These are phyloP conservation scores for Vitis riparia DNA, from an alignment of 164 flowering plant genomes.

Conservation along the genomic window DNA sequence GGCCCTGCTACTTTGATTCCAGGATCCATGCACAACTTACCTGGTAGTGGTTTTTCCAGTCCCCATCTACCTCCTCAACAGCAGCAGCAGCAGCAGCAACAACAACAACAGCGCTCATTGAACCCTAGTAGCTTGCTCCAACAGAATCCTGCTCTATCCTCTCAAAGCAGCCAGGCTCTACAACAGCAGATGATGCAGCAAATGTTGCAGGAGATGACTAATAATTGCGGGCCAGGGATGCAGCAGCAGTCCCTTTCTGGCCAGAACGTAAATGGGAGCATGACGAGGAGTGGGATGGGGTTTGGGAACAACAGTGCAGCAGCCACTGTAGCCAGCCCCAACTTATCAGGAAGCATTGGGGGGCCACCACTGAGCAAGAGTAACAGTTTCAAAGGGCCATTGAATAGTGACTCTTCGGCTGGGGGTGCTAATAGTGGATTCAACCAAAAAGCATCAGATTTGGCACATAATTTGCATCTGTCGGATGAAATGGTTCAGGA, in stretches of 20 bases:
- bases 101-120: constrained; percentile 33
- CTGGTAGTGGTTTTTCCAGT: constrained; percentile 46
- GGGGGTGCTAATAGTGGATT: constrained; percentile 42
- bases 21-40: constrained; percentile 42
- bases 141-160: constrained; percentile 39
- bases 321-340: constrained; percentile 21
- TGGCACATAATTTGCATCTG: constrained; percentile 52
- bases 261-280: constrained; percentile 34
- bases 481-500: constrained; percentile 62
- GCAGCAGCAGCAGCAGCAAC: constrained; percentile 30
- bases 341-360: constrained; percentile 20
- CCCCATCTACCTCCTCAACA: constrained; percentile 31
- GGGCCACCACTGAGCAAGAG: constrained; percentile 46
- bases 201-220: constrained; percentile 68
- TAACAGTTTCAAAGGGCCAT: constrained; percentile 56
- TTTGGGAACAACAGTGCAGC: constrained; percentile 35
- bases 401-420: constrained; percentile 46
- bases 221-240: constrained; percentile 30
- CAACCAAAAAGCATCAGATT: constrained; percentile 42
- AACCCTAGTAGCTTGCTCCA: constrained; percentile 30
- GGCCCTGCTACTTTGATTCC: constrained; percentile 39
- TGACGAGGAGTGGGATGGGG: constrained; percentile 29
- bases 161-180: constrained; percentile 51
- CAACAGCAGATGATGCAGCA: constrained; percentile 87
- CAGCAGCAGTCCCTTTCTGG: constrained; percentile 41